These are phyloP conservation scores for Cladosporium sp. DNA, from an alignment of 2,329 filamentous ascomycete genomes.

Conservation along the genomic window DNA sequence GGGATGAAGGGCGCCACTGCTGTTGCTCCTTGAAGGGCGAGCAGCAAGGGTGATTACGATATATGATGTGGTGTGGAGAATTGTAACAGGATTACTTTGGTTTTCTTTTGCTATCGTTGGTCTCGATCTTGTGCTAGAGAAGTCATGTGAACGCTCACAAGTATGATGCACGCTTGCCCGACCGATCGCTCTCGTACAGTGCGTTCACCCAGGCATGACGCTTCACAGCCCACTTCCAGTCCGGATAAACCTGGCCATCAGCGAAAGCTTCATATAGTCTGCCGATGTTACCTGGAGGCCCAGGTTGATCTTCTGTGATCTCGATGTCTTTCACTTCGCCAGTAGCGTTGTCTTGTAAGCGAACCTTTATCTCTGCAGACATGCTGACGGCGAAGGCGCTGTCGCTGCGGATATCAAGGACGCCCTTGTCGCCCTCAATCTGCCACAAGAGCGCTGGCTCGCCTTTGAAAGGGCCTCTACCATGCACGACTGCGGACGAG, in stretches of 20 bases:
- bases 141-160: not conserved
- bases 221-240: constrained; percentile 17
- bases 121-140: not conserved
- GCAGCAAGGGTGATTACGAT: not conserved
- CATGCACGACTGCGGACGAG: constrained; percentile 48
- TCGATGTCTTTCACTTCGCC: constrained; percentile 4
- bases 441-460: constrained; percentile 51
- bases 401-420: constrained; percentile 37
- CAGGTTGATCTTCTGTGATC: constrained; percentile 5
- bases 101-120: not conserved
- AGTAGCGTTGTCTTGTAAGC: constrained; percentile 7
- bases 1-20: constrained; percentile 17
- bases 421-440: constrained; percentile 50
- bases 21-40: constrained; percentile 8
- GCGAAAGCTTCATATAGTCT: constrained; percentile 19
- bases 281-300: constrained; percentile 5
- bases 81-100: not conserved
- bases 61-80: not conserved
- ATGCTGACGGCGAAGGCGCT: constrained; percentile 14
- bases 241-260: constrained; percentile 2
- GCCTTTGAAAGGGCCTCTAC: constrained; percentile 52
- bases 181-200: constrained; percentile 2
- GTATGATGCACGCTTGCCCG: not conserved
- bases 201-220: constrained; percentile 13
- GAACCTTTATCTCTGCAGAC: constrained; percentile 6